phyloP scores from a whole-genome alignment of 108 stramenopile genomes.

The Fragilariopsis cylindrus region DNA sequence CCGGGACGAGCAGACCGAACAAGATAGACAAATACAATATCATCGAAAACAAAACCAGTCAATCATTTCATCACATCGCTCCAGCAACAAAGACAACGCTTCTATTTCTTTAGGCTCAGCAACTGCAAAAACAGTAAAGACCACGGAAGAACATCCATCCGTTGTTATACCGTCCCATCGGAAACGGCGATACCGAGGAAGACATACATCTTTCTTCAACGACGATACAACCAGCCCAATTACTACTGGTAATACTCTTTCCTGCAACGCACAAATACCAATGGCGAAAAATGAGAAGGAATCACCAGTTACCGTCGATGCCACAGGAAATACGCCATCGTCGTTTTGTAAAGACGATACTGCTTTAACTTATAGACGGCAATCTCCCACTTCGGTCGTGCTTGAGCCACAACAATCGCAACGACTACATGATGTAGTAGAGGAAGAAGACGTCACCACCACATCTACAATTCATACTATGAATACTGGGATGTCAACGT shows the following conservation, averaged over 20 bases:
- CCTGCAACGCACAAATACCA: background rate
- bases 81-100: no score
- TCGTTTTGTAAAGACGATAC: background rate
- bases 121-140: no score
- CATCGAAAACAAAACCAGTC: no score
- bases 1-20: no score
- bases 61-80: no score
- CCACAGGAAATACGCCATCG: background rate
- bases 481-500: background rate
- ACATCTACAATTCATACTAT: background rate
- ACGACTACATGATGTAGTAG: no score
- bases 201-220: background rate
- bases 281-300: background rate
- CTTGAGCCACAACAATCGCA: background rate
- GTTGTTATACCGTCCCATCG: background rate
- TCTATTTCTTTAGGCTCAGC: no score
- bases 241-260: background rate
- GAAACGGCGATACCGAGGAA: background rate
- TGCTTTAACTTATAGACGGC: slow-evolving; percentile 4
- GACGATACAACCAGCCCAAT: background rate
- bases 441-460: background rate
- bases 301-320: background rate
- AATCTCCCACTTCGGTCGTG: background rate
- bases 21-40: no score
- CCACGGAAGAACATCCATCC: no score